Percentiles rank a stretch among this genome's conserved stretches.
Conservation (phyloP, 2,329 filamentous ascomycete species). For the Arthrobotrys megalospora region DNA sequence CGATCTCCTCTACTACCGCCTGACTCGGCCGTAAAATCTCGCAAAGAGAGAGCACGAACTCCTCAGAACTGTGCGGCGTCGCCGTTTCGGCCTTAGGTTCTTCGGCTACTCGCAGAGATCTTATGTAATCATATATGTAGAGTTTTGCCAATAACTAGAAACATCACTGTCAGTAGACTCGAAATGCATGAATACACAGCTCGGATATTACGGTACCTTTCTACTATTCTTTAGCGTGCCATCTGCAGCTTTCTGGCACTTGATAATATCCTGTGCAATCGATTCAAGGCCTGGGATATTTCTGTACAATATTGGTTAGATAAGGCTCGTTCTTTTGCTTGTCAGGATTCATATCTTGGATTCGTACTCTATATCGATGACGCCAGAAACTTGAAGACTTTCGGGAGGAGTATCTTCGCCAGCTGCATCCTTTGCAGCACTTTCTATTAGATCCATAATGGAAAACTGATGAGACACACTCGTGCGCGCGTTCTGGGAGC, state of each 20-base stretch:
- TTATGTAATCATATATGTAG: constrained; percentile 42
- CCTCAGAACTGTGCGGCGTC: neutral
- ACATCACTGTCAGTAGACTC: neutral
- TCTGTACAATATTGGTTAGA: constrained; percentile 19
- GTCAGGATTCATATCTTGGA: neutral
- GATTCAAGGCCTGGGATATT: constrained; percentile 14
- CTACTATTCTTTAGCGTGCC: constrained; percentile 41
- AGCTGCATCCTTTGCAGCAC: constrained; percentile 37
- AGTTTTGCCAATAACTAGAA: constrained; percentile 44
- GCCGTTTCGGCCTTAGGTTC: neutral
- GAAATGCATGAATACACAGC: neutral
- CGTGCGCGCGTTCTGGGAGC: constrained; percentile 13
- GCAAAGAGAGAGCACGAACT: constrained; percentile 37
- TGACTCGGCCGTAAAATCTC: constrained; percentile 24
- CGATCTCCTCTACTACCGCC: constrained; percentile 31
- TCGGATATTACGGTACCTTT: constrained; percentile 11
- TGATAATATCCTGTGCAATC: constrained; percentile 40
- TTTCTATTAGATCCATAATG: constrained; percentile 33
- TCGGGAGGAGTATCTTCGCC: constrained; percentile 6
- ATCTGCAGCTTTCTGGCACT: constrained; percentile 44
- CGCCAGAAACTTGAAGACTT: constrained; percentile 26
- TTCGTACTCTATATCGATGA: constrained; percentile 48
- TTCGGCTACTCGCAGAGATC: constrained; percentile 9
- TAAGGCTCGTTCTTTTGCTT: neutral
- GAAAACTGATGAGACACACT: neutral